phyloP scores from a whole-genome alignment of 1,284 basidiomycete species.

The Lignosus rhinocerotis region DNA sequence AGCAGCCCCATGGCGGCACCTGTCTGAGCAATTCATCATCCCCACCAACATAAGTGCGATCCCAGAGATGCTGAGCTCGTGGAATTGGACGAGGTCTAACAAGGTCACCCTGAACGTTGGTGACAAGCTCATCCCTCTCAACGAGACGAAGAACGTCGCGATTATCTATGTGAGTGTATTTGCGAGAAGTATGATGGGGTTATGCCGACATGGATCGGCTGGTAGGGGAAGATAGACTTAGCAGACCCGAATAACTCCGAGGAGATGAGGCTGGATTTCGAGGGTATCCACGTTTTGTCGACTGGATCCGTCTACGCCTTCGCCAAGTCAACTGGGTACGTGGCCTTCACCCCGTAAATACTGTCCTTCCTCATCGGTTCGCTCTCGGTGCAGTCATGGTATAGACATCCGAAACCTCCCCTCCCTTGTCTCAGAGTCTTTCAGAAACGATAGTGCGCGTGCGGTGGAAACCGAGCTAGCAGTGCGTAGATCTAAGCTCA shows the following conservation, averaged over 20 bases:
- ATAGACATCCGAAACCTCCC: slow-evolving; percentile 72
- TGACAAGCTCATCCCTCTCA: slow-evolving; percentile 47
- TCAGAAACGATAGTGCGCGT: slow-evolving; percentile 61
- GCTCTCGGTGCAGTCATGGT: slow-evolving; percentile 32
- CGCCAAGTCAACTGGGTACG: slow-evolving; percentile 67
- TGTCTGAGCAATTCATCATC: slow-evolving; percentile 50
- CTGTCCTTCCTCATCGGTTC: background rate
- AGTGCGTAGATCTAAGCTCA: slow-evolving; percentile 58
- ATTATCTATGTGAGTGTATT: slow-evolving; percentile 59
- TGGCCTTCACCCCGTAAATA: background rate
- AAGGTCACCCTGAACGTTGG: slow-evolving; percentile 66
- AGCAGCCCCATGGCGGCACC: slow-evolving; percentile 44
- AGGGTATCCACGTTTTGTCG: slow-evolving; percentile 76
- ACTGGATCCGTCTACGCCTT: slow-evolving; percentile 81
- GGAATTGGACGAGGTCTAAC: slow-evolving; percentile 69
- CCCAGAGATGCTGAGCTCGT: slow-evolving; percentile 48
- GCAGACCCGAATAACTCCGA: slow-evolving; percentile 49
- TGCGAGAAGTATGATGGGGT: background rate
- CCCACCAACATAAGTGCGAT: slow-evolving; percentile 46
- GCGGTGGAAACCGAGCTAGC: slow-evolving; percentile 68
- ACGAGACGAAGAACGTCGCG: slow-evolving; percentile 47
- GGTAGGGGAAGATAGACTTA: slow-evolving; percentile 71
- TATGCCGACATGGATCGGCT: background rate
- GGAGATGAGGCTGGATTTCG: slow-evolving; percentile 68
- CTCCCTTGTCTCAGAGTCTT: slow-evolving; percentile 55